These are phyloP conservation scores for Neurospora hispaniola DNA, from an alignment of 495 filamentous ascomycete genomes.

Conservation along the genomic window DNA sequence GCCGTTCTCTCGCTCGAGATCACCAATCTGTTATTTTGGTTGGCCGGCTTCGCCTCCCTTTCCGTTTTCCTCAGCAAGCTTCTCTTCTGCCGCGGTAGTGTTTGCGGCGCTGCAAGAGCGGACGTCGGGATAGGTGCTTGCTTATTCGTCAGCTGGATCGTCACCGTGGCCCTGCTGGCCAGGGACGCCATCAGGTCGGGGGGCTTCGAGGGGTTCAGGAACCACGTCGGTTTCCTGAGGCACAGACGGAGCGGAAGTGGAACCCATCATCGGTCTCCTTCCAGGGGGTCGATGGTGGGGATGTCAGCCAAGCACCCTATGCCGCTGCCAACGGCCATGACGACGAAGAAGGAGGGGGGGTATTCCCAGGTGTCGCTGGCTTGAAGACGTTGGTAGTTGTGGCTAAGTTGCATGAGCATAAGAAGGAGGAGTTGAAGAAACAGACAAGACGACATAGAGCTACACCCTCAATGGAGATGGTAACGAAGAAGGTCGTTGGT, in stretches of 20 bases:
- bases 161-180: constrained; percentile 22
- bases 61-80: constrained; percentile 50
- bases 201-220: constrained; percentile 6
- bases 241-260: background rate
- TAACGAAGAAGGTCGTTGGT: constrained; percentile 1
- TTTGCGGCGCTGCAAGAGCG: constrained; percentile 39
- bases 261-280: background rate
- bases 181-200: constrained; percentile 29
- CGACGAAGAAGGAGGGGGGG: background rate
- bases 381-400: background rate
- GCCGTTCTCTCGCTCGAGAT: constrained; percentile 51
- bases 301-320: background rate
- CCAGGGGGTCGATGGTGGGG: background rate
- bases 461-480: constrained; percentile 1
- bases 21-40: constrained; percentile 69
- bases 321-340: background rate
- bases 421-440: background rate
- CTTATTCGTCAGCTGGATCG: constrained; percentile 34
- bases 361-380: background rate
- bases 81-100: constrained; percentile 40
- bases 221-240: background rate
- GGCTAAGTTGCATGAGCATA: background rate
- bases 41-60: constrained; percentile 66
- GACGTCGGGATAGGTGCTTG: constrained; percentile 37
- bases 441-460: background rate